A percentile compares a stretch with the other conserved stretches of the same genome.
phyloP scores from a whole-genome alignment of 2,329 filamentous ascomycete genomes.

The Aspergillus clavatus region DNA sequence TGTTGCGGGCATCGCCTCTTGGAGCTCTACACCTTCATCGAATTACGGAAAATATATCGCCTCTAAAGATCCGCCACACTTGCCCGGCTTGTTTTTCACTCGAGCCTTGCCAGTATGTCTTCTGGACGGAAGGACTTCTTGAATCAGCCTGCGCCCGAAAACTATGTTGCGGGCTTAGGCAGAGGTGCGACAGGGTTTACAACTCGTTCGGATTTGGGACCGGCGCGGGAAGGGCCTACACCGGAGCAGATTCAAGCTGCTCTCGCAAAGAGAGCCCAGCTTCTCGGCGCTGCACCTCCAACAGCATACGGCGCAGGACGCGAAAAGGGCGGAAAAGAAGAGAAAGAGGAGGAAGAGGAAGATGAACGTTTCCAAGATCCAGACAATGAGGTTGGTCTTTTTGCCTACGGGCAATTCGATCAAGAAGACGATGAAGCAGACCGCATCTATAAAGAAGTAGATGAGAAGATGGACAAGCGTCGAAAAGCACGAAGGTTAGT shows the following conservation, averaged over 20 bases:
- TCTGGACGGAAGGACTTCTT: slow-evolving; percentile 74
- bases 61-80: slow-evolving; percentile 3
- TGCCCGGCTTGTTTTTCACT: neutral
- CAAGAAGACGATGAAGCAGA: slow-evolving; percentile 98
- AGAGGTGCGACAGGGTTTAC: slow-evolving; percentile 98
- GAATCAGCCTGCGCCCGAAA: slow-evolving; percentile 76
- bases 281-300: slow-evolving; percentile 67
- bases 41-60: neutral
- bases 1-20: slow-evolving; percentile 10
- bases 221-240: slow-evolving; percentile 88
- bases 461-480: slow-evolving; percentile 93
- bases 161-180: slow-evolving; percentile 92
- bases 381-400: slow-evolving; percentile 93
- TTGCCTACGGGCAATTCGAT: slow-evolving; percentile 92
- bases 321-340: slow-evolving; percentile 58
- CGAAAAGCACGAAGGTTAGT: slow-evolving; percentile 83
- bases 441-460: slow-evolving; percentile 88
- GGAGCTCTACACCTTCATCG: neutral
- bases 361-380: slow-evolving; percentile 88
- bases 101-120: slow-evolving; percentile 46
- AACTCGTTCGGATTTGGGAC: slow-evolving; percentile 91
- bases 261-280: slow-evolving; percentile 85
- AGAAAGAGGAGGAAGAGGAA: slow-evolving; percentile 67
- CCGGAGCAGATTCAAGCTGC: slow-evolving; percentile 98
- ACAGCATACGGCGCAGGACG: slow-evolving; percentile 69